Evolutionary conservation across 441 rosid species (phyloP).

Genomic region (Erodium moschatum): DNA sequence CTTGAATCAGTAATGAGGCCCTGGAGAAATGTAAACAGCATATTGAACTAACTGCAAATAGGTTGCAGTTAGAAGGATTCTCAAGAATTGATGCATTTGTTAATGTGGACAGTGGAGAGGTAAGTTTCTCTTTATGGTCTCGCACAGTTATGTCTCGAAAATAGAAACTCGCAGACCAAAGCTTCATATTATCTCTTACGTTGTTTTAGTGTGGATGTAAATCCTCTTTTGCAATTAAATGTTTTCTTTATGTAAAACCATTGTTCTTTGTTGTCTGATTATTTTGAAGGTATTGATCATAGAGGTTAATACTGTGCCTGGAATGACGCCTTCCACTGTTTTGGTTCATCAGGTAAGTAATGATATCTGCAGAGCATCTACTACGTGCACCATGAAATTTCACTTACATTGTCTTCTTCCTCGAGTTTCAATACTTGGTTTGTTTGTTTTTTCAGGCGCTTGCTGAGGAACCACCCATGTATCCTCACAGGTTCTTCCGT

Average conservation of each 20-base stretch:
- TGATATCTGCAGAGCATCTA: neutral
- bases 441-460: conserved; percentile 51
- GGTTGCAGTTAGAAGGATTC: conserved; percentile 72
- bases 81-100: conserved; percentile 89
- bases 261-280: neutral
- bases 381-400: neutral
- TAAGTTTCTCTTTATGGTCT: conserved; percentile 21
- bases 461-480: conserved; percentile 66
- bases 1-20: conserved; percentile 47
- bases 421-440: neutral
- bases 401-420: neutral
- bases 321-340: conserved; percentile 96
- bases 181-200: too few species aligned
- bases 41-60: conserved; percentile 74
- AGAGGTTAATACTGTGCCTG: conserved; percentile 89
- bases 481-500: conserved; percentile 73
- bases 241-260: neutral
- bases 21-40: conserved; percentile 56
- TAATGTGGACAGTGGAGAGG: conserved; percentile 88
- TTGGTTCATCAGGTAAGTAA: conserved; percentile 75
- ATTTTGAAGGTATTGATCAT: conserved; percentile 62
- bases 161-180: too few species aligned
- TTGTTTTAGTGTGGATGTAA: too few species aligned
- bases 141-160: neutral
- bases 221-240: neutral